Base-by-base conservation (phyloP, 129 eudicot genomes). In the Erigeron canadensis region DNA sequence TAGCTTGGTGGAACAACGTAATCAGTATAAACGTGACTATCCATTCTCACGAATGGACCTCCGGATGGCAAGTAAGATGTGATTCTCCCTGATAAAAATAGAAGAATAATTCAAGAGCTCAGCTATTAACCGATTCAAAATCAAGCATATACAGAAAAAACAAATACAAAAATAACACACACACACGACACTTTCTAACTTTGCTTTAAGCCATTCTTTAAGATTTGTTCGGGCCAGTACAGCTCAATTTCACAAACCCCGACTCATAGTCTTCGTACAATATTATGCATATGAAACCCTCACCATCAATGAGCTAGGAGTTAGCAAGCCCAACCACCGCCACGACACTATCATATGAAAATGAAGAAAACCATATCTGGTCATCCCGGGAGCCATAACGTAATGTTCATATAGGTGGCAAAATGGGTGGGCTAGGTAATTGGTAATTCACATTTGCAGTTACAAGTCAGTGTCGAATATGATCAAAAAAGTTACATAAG, bases 41-140 rank as follows among this genome's bases (percentile, higher is more conserved):
- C 99, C 99, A 94, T 94, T 74, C 99, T 84, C 81, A 90, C 97
- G 74, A 94, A 94, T 74, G 99, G 99, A 70, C 99, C 99, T 79
- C 99, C 99, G 77, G 99, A 73, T 53, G 99, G 99, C 80, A 94
- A 79, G 81, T 94, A 94, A 4, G 93, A 41, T 18, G 99, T 89
- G 47, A 94, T 87, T 81, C 88, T 89, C 67, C 99, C 99, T 94
- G 85, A 41, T 61, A 28, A 58, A 4, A 58, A 21, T 10, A 62
- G 18, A 55, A 72, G 12, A 47, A 76, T 51, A 47, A 76, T 51
- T 39, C 7, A 19, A 60, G 72, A 51, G 42, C 63, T 65, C 60
- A 12, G 19, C 16, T 61, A 59, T 69, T 39, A 77, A 16, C 28
- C 9, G 23, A 59, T 69, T 69, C 17, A 41, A 42, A 63, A 71